These are phyloP conservation scores for Microsporum ferrugineum DNA, from an alignment of 2,329 filamentous ascomycete species.

Conservation along the genomic window DNA sequence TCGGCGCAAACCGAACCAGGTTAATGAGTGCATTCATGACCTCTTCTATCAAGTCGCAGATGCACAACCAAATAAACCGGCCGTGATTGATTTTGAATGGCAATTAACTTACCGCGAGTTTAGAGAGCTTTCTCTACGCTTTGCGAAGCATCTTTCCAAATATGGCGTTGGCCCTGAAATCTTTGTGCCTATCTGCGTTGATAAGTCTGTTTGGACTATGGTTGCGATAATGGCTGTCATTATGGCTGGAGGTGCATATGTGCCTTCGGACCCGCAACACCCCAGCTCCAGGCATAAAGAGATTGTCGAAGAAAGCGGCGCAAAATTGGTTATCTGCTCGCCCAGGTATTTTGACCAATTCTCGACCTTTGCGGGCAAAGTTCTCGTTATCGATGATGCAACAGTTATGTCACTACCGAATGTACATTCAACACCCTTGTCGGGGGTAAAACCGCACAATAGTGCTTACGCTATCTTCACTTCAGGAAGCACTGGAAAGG, in stretches of 20 bases:
- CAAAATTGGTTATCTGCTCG: slow-evolving; percentile 11
- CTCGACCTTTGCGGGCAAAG: slow-evolving; percentile 19
- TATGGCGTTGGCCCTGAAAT: slow-evolving; percentile 11
- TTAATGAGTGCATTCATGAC: slow-evolving; percentile 17
- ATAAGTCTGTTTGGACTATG: slow-evolving; percentile 63
- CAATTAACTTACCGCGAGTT: slow-evolving; percentile 14
- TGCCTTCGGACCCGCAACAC: slow-evolving; percentile 57
- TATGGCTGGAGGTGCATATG: slow-evolving; percentile 65
- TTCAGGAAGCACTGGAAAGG: slow-evolving; percentile 67
- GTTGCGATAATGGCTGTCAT: slow-evolving; percentile 57
- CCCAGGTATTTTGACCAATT: slow-evolving; percentile 12
- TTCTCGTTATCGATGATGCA: slow-evolving; percentile 44
- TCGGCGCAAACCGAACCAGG: slow-evolving; percentile 4
- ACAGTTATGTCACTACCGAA: slow-evolving; percentile 40
- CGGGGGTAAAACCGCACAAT: slow-evolving; percentile 7
- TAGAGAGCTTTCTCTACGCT: slow-evolving; percentile 14
- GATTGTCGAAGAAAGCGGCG: slow-evolving; percentile 10
- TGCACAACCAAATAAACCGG: slow-evolving; percentile 12
- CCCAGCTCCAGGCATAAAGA: slow-evolving; percentile 12
- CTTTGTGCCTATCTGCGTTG: slow-evolving; percentile 15
- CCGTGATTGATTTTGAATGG: slow-evolving; percentile 17
- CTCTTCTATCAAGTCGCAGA: slow-evolving; percentile 12
- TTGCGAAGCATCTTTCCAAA: slow-evolving; percentile 9
- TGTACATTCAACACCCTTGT: slow-evolving; percentile 27
- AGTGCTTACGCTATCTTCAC: slow-evolving; percentile 75